phyloP scores from a whole-genome alignment of 2,329 filamentous ascomycete species.

The Sporothrix variecibatus region DNA sequence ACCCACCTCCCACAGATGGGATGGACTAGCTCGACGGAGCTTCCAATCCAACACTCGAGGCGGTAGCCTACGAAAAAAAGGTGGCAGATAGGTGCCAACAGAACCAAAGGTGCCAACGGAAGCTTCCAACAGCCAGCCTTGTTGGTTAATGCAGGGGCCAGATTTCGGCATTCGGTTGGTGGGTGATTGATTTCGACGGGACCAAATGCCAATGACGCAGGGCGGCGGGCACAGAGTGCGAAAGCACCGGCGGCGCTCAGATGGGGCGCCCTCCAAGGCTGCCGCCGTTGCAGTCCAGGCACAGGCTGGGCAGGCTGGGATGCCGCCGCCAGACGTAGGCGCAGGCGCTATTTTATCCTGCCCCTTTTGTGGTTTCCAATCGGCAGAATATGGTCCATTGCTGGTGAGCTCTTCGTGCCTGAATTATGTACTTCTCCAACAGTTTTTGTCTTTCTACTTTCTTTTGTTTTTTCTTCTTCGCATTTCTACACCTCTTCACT shows the following conservation, averaged over 20 bases:
- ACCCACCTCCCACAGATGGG: neutral
- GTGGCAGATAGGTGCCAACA: neutral
- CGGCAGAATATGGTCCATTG: constrained; percentile 43
- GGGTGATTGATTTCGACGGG: neutral
- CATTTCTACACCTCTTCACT: no score
- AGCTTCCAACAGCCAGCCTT: neutral
- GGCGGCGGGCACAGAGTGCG: neutral
- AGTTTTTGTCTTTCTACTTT: neutral
- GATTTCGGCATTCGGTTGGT: neutral
- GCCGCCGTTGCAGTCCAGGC: neutral
- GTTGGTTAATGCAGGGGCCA: neutral
- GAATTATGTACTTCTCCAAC: neutral
- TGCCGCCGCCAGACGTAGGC: neutral
- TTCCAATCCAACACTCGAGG: neutral
- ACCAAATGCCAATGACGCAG: constrained; percentile 20
- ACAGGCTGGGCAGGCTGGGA: neutral
- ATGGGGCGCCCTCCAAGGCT: neutral
- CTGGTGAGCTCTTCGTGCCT: constrained; percentile 36
- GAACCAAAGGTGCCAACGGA: no score
- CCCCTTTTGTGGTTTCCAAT: constrained; percentile 44
- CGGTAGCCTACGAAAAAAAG: no score
- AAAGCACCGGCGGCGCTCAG: constrained; percentile 6
- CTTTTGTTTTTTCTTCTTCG: neutral
- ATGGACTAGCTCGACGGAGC: neutral
- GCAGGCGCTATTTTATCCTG: constrained; percentile 34